Evolutionary conservation across 2,329 filamentous ascomycete species (phyloP), one percentile per base, ranked within the genome.

Genomic region (Rutstroemia sp.): DNA sequence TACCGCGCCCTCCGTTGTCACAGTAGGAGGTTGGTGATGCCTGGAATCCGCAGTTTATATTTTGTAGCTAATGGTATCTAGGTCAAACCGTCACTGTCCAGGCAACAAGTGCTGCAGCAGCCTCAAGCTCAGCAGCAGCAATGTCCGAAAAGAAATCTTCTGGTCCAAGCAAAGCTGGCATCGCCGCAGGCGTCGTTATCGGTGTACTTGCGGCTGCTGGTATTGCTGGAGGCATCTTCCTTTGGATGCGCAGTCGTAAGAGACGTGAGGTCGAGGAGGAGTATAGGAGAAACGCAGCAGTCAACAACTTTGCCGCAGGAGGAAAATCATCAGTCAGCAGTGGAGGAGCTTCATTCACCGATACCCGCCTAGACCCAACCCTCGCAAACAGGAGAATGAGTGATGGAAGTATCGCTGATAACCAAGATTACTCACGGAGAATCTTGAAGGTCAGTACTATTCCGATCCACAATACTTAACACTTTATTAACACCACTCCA

Each of bases 381-480:
- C 82, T 91, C 62, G 86, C 87, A 57, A 83, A 91, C 65, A 81
- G 90, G 69, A 83, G 92, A 72, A 81, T 92, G 75, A 96, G 92
- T 73, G 89, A 94, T 68, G 92, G 92, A 64, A 96, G 92, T 73
- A 96, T 97, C 72, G 92, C 92, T 52, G 92, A 97, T 72, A 95
- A 96, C 73, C 85, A 95, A 73, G 92, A 97, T 72, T 97, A 96
- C 75, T 96, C 92, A 61, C 84, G 92, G 75, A 88, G 89, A 75
- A 96, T 97, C 73, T 81, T 97, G 69, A 89, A 95, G 84, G 92
- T 95, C 80, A 63, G 82, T 75, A 47, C 14, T 10, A 61, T 69
- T 61, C 67, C 60, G 21, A 3, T 17, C 39, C 39, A 7, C 12
- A 23, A 36, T n/a, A 45, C 19, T n/a, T 40, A 21, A 56, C 58